Evolutionary conservation across 2,329 filamentous ascomycete species (phyloP).

Genomic region (Coniochaeta sp.): DNA sequence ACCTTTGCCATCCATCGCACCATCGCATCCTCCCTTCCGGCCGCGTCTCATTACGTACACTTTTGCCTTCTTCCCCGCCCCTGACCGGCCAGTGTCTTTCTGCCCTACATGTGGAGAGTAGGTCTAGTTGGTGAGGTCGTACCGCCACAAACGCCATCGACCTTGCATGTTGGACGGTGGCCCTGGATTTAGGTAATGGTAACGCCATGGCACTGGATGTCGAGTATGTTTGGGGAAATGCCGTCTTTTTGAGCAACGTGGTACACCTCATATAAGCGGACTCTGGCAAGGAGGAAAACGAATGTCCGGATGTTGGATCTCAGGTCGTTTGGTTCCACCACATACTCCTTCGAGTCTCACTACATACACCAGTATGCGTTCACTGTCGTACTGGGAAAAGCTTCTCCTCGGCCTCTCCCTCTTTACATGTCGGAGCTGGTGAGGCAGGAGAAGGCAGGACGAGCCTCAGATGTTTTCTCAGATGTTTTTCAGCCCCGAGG

Average conservation of each 20-base stretch:
- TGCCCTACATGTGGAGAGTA: too few species aligned
- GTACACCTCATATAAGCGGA: too few species aligned
- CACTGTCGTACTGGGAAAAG: neutral
- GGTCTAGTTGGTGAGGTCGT: too few species aligned
- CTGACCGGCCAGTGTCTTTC: too few species aligned
- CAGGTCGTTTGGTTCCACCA: too few species aligned
- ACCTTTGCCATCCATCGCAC: neutral
- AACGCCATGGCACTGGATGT: neutral
- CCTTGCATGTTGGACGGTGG: neutral
- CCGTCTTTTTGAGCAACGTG: constrained; percentile 1
- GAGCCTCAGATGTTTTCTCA: neutral
- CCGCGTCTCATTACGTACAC: constrained; percentile 1
- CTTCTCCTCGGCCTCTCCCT: neutral
- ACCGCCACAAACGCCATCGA: neutral
- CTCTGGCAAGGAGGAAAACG: too few species aligned
- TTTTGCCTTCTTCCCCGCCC: neutral
- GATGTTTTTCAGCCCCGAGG: too few species aligned
- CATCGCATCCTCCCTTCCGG: neutral
- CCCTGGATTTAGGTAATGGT: constrained; percentile 1
- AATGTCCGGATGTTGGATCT: neutral
- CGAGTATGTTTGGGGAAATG: neutral
- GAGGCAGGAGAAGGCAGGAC: neutral
- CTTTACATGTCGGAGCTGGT: neutral
- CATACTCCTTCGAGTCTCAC: neutral
- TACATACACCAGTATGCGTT: neutral